These are phyloP conservation scores for Claviceps sp. DNA, from an alignment of 2,329 filamentous ascomycete species.

Conservation along the genomic window DNA sequence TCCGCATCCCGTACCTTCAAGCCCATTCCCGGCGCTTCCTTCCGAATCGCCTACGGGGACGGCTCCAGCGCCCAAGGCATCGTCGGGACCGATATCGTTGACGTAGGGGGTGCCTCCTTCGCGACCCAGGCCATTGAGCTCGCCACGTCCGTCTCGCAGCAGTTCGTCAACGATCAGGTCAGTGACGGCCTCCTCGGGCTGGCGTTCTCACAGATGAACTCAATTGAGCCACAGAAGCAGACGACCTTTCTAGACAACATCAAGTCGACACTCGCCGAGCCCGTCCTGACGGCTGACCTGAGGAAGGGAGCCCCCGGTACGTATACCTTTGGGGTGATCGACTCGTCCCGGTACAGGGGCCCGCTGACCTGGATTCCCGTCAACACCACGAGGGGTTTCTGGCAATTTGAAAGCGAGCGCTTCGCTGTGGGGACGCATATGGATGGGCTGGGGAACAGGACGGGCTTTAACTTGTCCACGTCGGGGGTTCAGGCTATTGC, in stretches of 20 bases:
- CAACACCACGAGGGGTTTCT: conserved; percentile 51
- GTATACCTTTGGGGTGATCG: conserved; percentile 64
- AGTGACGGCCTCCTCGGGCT: conserved; percentile 31
- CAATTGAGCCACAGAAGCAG: conserved; percentile 25
- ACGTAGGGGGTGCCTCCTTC: conserved; percentile 28
- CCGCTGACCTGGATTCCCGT: conserved; percentile 47
- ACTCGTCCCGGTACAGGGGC: conserved; percentile 48
- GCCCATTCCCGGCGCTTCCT: conserved; percentile 23
- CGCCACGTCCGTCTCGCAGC: conserved; percentile 24
- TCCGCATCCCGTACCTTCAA: conserved; percentile 24
- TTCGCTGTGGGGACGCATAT: conserved; percentile 8
- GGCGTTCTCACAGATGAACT: conserved; percentile 29
- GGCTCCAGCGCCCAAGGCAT: conserved; percentile 27
- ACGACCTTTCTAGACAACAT: conserved; percentile 29
- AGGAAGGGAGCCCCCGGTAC: conserved; percentile 41
- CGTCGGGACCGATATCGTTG: conserved; percentile 30
- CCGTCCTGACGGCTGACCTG: conserved; percentile 57
- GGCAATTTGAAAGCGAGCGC: conserved; percentile 25
- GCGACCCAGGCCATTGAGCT: conserved; percentile 28
- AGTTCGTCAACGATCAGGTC: conserved; percentile 28
- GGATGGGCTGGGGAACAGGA: neutral
- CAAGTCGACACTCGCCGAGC: conserved; percentile 8
- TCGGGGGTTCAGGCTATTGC: conserved; percentile 30
- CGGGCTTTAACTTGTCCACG: conserved; percentile 19
- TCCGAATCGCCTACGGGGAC: conserved; percentile 32